Conservation (phyloP, 495 filamentous ascomycete species). For the Halenospora varia region DNA sequence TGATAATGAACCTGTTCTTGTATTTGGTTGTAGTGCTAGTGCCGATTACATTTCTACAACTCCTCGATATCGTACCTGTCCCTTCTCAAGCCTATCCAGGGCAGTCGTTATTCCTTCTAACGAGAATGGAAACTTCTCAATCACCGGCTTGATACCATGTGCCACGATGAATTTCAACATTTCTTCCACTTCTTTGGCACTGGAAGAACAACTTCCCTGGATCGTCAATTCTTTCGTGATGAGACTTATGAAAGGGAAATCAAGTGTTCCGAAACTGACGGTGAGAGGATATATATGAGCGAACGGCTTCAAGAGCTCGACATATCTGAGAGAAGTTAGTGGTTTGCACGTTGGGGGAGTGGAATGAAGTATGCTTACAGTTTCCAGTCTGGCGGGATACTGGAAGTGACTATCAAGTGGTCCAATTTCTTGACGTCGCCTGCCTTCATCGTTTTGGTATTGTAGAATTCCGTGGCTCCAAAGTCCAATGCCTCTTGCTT, state of each 20-base stretch:
- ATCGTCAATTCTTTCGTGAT: conserved; percentile 41
- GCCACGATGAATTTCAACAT: conserved; percentile 33
- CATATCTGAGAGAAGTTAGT: not conserved
- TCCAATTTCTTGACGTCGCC: not conserved
- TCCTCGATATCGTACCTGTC: conserved; percentile 52
- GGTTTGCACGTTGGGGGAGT: not conserved
- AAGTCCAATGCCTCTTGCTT: not conserved
- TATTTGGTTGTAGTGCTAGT: too few relatives aligned
- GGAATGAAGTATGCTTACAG: not conserved
- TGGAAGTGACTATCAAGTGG: not conserved
- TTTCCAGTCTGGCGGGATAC: not conserved
- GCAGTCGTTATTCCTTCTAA: conserved; percentile 49
- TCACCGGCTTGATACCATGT: conserved; percentile 27
- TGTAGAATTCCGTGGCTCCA: not conserved
- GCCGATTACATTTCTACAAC: too few relatives aligned
- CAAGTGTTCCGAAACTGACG: conserved; percentile 33
- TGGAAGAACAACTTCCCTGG: conserved; percentile 46
- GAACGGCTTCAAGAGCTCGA: conserved; percentile 36
- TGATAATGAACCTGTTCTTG: too few relatives aligned
- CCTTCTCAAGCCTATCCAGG: conserved; percentile 45
- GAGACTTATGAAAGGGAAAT: conserved; percentile 35
- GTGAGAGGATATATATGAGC: conserved; percentile 44
- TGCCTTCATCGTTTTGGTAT: not conserved
- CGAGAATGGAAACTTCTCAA: conserved; percentile 38
- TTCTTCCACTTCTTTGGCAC: conserved; percentile 26